Base-by-base conservation (phyloP, 1,284 basidiomycete species). In the Leccinum fuscescens region DNA sequence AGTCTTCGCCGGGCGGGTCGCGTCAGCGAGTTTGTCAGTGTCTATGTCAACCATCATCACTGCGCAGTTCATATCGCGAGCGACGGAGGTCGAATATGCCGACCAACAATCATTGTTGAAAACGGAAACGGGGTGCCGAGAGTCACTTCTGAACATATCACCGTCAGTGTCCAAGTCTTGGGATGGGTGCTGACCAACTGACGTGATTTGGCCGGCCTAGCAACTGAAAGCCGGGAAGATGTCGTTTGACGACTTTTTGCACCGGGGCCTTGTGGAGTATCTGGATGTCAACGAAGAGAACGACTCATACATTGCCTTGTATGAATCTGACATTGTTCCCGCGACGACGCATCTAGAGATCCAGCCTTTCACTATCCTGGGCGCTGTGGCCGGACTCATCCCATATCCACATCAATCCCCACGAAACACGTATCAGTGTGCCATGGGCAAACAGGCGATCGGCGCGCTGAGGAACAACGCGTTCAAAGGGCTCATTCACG, bases 381-480 rank as follows among this genome's bases (percentile, higher is more conserved):
- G 97, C 7, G 97, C 96, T 17, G 96, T 98, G 48, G 97, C 97
- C 6, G 97, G 98, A 42, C 84, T 99, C 20, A 99, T 99, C 71
- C 97, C 97, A 8, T 99, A 99, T 72, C 97, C 98, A 1, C 97
- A 99, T 73, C 98, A 99, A 74, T 98, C 96, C 2, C 97, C 98
- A 4, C 89, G 97, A 59, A 98, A 99, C 72, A 99, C 97, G 2
- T 99, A 99, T 73, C 96, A 99, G 80, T 99, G 97, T 73, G 97
- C 97, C 56, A 99, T 99, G 97, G 97, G 97, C 64, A 99, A 99
- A 80, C 97, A 99, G 80, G 97, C 97, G 0, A 98, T 99, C 64
- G 97, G 97, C n/a, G 96, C 95, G 3, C 0, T 27, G 27, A 27
- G 27, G 27, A 27, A 27, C 27, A 27, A 27, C 27, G 27, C 27